A percentile compares a stretch with the other conserved stretches of the same genome.
Evolutionary conservation across 2,329 filamentous ascomycete species (phyloP).

Genomic region (Septoria petroselini): DNA sequence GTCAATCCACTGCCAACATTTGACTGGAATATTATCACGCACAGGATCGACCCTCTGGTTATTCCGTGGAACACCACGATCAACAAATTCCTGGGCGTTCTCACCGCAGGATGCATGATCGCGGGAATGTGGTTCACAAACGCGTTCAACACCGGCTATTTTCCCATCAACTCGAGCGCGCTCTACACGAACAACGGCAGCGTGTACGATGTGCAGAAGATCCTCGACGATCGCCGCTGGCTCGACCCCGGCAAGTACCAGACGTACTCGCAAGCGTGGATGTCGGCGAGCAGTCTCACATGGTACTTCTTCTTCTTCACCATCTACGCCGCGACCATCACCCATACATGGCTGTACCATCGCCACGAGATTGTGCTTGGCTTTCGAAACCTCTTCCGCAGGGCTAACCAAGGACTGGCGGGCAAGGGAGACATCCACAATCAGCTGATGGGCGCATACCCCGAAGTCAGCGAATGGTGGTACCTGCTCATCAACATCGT

Average conservation of each 20-base stretch:
- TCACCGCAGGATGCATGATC: slow-evolving; percentile 25
- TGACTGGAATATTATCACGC: slow-evolving; percentile 76
- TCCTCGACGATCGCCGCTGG: slow-evolving; percentile 68
- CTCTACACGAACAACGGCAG: slow-evolving; percentile 83
- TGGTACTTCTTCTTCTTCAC: slow-evolving; percentile 6
- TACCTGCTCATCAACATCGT: slow-evolving; percentile 47
- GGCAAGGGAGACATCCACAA: slow-evolving; percentile 62
- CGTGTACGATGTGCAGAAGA: slow-evolving; percentile 74
- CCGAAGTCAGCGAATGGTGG: slow-evolving; percentile 76
- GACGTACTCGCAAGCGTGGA: slow-evolving; percentile 67
- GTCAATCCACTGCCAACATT: slow-evolving; percentile 59
- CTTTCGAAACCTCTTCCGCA: neutral
- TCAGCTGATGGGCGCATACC: slow-evolving; percentile 75
- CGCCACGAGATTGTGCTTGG: slow-evolving; percentile 3
- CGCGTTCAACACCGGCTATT: slow-evolving; percentile 60
- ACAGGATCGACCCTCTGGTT: slow-evolving; percentile 30
- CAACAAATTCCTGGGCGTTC: slow-evolving; percentile 64
- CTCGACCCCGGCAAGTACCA: slow-evolving; percentile 74
- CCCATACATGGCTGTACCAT: slow-evolving; percentile 7
- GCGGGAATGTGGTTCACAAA: slow-evolving; percentile 58
- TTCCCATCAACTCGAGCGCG: slow-evolving; percentile 77
- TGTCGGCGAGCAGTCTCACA: slow-evolving; percentile 2
- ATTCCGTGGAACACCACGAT: slow-evolving; percentile 44
- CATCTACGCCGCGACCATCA: slow-evolving; percentile 4
- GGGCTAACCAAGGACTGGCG: neutral